phyloP scores from a whole-genome alignment of 176 grass and related monocot species.

The Miscanthus lutarioriparius region DNA sequence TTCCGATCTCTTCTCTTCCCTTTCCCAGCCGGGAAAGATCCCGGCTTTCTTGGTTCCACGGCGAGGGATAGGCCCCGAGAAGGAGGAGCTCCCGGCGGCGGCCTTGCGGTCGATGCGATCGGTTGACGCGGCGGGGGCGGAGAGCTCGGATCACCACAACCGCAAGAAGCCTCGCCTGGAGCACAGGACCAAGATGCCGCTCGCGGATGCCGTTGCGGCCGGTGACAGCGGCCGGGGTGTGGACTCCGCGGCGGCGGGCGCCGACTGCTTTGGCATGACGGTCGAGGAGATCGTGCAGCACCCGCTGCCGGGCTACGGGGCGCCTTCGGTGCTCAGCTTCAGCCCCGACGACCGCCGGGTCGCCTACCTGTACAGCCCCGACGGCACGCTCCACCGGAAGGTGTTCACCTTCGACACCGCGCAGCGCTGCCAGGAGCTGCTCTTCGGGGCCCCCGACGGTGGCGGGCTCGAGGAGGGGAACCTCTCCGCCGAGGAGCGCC shows the following conservation, averaged over 20 bases:
- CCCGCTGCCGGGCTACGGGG: constrained; percentile 81
- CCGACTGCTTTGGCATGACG: constrained; percentile 17
- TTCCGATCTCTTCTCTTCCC: constrained; percentile 32
- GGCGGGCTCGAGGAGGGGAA: constrained; percentile 84
- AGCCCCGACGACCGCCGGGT: constrained; percentile 83
- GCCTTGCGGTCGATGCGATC: constrained; percentile 71
- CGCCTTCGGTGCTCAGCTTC: constrained; percentile 77
- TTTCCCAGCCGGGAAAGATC: constrained; percentile 23
- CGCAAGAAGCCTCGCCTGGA: constrained; percentile 63
- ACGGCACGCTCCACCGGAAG: constrained; percentile 79
- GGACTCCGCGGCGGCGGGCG: constrained; percentile 6
- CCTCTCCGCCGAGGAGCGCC: constrained; percentile 80
- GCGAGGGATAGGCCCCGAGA: constrained; percentile 18
- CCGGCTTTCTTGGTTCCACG: background rate
- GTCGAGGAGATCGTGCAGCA: constrained; percentile 89
- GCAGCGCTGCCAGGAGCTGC: constrained; percentile 60
- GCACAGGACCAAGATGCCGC: constrained; percentile 44
- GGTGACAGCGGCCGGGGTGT: constrained; percentile 12
- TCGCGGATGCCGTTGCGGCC: constrained; percentile 44
- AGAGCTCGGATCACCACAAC: constrained; percentile 50
- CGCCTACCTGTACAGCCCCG: constrained; percentile 78
- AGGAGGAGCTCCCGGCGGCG: constrained; percentile 18
- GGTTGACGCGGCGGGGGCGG: constrained; percentile 44
- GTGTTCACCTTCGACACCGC: constrained; percentile 69
- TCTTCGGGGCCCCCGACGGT: constrained; percentile 75